Evolutionary conservation across 371 early-diverging fungal species (phyloP).

Genomic region (Rhizomucor pusillus): DNA sequence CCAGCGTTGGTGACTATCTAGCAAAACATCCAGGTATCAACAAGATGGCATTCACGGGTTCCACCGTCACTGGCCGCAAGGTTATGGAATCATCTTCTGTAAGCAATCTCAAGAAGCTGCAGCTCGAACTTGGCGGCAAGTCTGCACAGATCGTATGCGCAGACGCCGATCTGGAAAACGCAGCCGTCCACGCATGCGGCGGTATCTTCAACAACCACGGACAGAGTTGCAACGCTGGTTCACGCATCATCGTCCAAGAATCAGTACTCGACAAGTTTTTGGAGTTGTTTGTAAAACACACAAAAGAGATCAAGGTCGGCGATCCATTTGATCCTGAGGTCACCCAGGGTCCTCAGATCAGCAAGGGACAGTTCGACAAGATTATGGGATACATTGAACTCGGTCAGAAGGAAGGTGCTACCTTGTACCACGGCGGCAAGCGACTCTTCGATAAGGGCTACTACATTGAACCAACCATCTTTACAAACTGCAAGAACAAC

Average conservation of each 20-base stretch:
- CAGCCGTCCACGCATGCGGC: constrained; percentile 66
- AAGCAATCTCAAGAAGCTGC: constrained; percentile 70
- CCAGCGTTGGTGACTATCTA: constrained; percentile 32
- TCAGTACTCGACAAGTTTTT: constrained; percentile 73
- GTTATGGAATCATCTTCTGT: constrained; percentile 66
- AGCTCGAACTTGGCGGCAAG: constrained; percentile 93
- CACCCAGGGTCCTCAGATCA: constrained; percentile 76
- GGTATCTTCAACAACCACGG: constrained; percentile 83
- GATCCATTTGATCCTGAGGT: constrained; percentile 55
- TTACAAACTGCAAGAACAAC: constrained; percentile 62
- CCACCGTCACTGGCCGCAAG: constrained; percentile 66
- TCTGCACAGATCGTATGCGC: constrained; percentile 82
- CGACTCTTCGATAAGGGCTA: constrained; percentile 70
- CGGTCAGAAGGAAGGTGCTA: constrained; percentile 62
- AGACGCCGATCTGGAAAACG: constrained; percentile 79
- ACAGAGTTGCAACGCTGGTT: constrained; percentile 88
- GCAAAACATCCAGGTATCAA: constrained; percentile 22
- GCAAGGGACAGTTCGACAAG: constrained; percentile 72
- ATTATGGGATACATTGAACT: constrained; percentile 62
- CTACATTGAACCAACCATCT: constrained; percentile 81
- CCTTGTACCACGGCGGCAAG: constrained; percentile 65
- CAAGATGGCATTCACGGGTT: constrained; percentile 67
- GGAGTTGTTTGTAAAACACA: constrained; percentile 57
- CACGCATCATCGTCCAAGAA: constrained; percentile 82
- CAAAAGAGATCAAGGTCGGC: constrained; percentile 61